Base-by-base conservation (phyloP, 768 basidiomycete species). In the Lactarius sp. region DNA sequence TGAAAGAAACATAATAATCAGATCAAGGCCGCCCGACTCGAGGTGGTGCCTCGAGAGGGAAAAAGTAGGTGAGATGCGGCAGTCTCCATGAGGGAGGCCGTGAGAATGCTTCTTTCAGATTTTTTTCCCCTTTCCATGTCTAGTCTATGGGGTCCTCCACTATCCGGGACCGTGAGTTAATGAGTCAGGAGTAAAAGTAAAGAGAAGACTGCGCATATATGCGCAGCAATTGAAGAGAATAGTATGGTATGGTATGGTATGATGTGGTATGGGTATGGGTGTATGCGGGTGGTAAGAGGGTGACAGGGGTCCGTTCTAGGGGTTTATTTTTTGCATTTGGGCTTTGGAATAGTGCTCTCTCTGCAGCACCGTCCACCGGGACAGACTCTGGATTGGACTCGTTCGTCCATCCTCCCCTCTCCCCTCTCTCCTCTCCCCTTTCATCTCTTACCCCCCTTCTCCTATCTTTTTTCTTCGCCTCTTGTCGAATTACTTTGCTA, bases 341-440 rank as follows among this genome's bases (percentile, higher is more conserved):
- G 6, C n/a, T 6, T 20, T 20, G 7, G 13, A n/a, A 50, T 52
- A 47, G 18, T 47, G 51, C 53, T 56, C 44, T 51, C 27, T 59
- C 47, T 42, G 58, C 58, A 59, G 27, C 27, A 27, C 27, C 59
- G 64, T 65, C 59, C 64, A 27, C 66, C 60, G 66, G 67, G 67
- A 66, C 66, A 46, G 33, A 61, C 65, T 59, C 55, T 56, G 67
- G 67, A 68, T 67, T 62, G 67, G 67, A 68, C 67, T 57, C 56
- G 22, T 5, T 42, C 59, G 66, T 67, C 66, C 66, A 57, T 67
- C 66, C 66, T 33, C 6, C 44, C 51, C 58, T 20, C 52, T 44
- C 47, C 37, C 50, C 58, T 49, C 51, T 39, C 46, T n/a, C 31
- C 52, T 37, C 47, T 42, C n/a, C 51, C 58, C 31, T n/a, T 34